Evolutionary conservation across 495 filamentous ascomycete genomes (phyloP), one percentile per base, ranked within the genome.

Genomic region (Astrothelium subdiscretum): DNA sequence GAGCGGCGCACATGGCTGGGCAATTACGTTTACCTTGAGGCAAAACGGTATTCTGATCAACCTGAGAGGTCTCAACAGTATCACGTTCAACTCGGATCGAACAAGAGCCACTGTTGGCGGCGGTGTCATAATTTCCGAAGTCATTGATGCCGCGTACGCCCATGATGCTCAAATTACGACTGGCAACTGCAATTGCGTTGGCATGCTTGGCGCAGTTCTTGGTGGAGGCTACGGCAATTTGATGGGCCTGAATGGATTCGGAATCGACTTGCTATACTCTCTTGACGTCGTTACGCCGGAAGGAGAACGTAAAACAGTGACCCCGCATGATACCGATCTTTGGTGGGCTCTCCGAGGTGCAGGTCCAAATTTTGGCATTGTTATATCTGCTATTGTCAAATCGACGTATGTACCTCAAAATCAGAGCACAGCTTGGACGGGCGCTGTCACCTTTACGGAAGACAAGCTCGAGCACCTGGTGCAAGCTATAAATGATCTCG

Each of bases 361-460:
- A 15, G 31, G 20, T 26, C 73, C 70, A 24, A 78, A 78, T 65
- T 77, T 80, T 52, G 76, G 77, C n/a, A 66, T 80, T 44, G 70
- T 79, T 6, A 76, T 73, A 3, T 48, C 42, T 11, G 42, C 42
- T 3, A n/a, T 48, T n/a, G 18, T 48, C 8, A 48, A 62, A 66
- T 48, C 67, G 15, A 64, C 62, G 31, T 60, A 59, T 6, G 38
- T 58, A 12, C 42, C 67, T 32, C 24, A 40, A 52, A 32, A 20
- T 24, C 35, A 72, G 43, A 72, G 65, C 44, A 63, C 31, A 1
- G 72, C 72, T 27, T 74, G 71, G 71, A 48, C 59, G 2, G 71
- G 69, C 29, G 31, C 32, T 29, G 18, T 67, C 2, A 59, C 58
- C 31, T 67, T 62, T 31, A 31, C 59, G 20, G 63, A 65, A 22